phyloP scores from a whole-genome alignment of 768 basidiomycete species.

The Leccinum incarnatum region DNA sequence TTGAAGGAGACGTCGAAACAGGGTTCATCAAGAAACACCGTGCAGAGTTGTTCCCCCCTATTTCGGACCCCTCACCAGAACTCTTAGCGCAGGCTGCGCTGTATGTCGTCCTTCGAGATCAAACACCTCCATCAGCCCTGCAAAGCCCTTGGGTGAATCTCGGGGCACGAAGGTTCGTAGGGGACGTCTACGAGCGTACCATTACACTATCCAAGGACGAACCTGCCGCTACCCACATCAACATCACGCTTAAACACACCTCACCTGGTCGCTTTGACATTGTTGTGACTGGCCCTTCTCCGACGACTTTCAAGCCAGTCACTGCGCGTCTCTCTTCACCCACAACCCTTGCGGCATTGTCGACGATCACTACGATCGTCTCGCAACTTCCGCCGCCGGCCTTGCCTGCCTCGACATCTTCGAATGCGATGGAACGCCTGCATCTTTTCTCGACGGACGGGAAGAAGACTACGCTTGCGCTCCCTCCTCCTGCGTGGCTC shows the following conservation, averaged over 20 bases:
- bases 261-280: constrained; percentile 52
- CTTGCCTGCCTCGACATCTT: constrained; percentile 51
- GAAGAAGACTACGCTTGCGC: constrained; percentile 59
- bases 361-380: constrained; percentile 64
- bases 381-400: constrained; percentile 59
- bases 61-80: constrained; percentile 55
- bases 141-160: constrained; percentile 69
- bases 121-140: constrained; percentile 29
- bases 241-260: constrained; percentile 42
- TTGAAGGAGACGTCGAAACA: constrained; percentile 80
- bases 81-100: constrained; percentile 79
- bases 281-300: constrained; percentile 36
- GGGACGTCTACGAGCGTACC: constrained; percentile 61
- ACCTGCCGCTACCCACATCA: constrained; percentile 32
- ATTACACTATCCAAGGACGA: constrained; percentile 63
- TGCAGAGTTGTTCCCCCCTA: constrained; percentile 70
- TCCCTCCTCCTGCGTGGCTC: constrained; percentile 73
- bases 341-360: constrained; percentile 50
- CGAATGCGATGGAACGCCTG: constrained; percentile 65
- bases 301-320: constrained; percentile 46
- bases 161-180: constrained; percentile 73
- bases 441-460: constrained; percentile 66
- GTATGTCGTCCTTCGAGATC: constrained; percentile 68
- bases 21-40: constrained; percentile 93
- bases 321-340: constrained; percentile 54